Conservation (phyloP, 1,284 basidiomycete genomes). For the Boletus hoseneyae region DNA sequence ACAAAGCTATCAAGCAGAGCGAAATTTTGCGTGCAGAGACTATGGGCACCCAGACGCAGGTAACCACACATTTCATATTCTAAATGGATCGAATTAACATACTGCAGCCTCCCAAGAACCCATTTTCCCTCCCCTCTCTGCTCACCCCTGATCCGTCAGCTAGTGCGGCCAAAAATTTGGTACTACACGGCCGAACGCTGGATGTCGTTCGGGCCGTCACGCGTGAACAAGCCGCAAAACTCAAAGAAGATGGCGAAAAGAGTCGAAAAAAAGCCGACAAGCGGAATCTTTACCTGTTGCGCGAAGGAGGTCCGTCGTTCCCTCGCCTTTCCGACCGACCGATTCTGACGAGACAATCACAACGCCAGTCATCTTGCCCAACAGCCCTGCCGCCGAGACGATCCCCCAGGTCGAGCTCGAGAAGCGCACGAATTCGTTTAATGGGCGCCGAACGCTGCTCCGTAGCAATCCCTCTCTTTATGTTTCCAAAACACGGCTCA, state of each 20-base stretch:
- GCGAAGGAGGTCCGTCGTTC: conserved; percentile 78
- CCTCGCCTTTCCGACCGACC: neutral
- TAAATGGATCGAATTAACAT: neutral
- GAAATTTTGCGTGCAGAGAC: conserved; percentile 69
- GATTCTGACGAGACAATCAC: neutral
- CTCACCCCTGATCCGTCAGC: conserved; percentile 95
- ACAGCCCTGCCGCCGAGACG: conserved; percentile 70
- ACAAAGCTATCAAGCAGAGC: conserved; percentile 81
- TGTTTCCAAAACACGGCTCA: conserved; percentile 91
- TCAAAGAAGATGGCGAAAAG: conserved; percentile 85
- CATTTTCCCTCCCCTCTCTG: conserved; percentile 82
- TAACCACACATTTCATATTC: conserved; percentile 20
- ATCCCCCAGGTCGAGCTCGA: conserved; percentile 76
- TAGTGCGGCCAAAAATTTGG: conserved; percentile 77
- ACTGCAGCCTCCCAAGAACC: conserved; percentile 68
- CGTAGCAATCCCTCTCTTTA: conserved; percentile 92
- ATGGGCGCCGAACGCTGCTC: conserved; percentile 74
- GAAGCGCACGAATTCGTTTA: conserved; percentile 80
- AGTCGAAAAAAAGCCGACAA: conserved; percentile 90
- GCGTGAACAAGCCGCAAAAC: conserved; percentile 79
- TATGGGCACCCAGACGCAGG: conserved; percentile 37
- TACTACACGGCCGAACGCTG: conserved; percentile 90
- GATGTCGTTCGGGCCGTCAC: conserved; percentile 91
- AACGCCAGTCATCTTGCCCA: conserved; percentile 77
- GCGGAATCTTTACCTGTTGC: conserved; percentile 92